Conservation (phyloP, 805 yeast genomes). For the Priceomyces castillae region DNA sequence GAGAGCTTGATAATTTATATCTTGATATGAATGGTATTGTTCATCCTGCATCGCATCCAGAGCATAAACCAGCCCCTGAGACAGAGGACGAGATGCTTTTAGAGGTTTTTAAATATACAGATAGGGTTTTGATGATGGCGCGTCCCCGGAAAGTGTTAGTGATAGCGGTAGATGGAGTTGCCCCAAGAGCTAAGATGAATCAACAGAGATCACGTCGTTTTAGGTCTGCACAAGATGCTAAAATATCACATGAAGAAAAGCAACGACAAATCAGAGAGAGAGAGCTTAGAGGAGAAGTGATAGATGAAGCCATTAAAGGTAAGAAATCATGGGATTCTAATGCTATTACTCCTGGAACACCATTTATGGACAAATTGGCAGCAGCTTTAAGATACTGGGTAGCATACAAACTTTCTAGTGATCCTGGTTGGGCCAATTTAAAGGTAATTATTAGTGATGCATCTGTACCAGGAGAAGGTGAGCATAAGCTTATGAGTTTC, state of each 20-base stretch:
- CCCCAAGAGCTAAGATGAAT: conserved; percentile 98
- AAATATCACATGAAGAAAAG: conserved; percentile 69
- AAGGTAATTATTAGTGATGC: conserved; percentile 84
- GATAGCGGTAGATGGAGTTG: conserved; percentile 99
- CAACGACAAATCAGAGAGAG: conserved; percentile 57
- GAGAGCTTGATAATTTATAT: conserved; percentile 90
- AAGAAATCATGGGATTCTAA: conserved; percentile 90
- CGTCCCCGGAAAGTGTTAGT: conserved; percentile 88
- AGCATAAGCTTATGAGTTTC: conserved; percentile 95
- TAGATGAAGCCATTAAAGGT: conserved; percentile 71
- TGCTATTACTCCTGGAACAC: conserved; percentile 95
- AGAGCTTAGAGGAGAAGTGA: conserved; percentile 64
- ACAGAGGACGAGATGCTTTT: conserved; percentile 94
- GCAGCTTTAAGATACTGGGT: conserved; percentile 80
- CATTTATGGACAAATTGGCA: conserved; percentile 88
- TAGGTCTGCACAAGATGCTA: conserved; percentile 89
- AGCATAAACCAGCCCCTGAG: conserved; percentile 91
- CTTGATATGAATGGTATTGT: conserved; percentile 99
- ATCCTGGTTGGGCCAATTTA: conserved; percentile 79
- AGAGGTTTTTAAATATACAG: conserved; percentile 90
- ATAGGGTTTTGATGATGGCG: conserved; percentile 88
- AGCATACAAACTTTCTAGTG: conserved; percentile 82
- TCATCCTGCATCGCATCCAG: conserved; percentile 99
- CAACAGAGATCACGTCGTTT: conserved; percentile 96
- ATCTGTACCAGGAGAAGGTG: conserved; percentile 98